Evolutionary conservation across 2,329 filamentous ascomycete genomes (phyloP).

Genomic region (Colletotrichum cereale): DNA sequence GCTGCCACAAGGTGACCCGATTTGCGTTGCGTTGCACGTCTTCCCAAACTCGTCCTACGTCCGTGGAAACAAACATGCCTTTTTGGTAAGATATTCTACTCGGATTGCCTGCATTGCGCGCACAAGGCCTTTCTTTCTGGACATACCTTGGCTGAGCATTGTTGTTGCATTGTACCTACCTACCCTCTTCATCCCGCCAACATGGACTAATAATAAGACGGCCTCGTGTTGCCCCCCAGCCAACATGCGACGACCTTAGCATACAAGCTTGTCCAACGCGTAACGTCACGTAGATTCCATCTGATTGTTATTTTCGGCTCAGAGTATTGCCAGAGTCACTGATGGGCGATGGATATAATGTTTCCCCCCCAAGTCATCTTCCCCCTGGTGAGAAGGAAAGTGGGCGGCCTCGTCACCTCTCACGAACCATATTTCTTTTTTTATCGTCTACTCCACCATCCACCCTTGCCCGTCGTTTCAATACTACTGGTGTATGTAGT

Average conservation of each 20-base stretch:
- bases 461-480: neutral
- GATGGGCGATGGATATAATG: no score
- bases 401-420: neutral
- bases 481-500: no score
- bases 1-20: neutral
- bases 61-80: neutral
- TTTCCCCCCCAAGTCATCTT: neutral
- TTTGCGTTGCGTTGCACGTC: neutral
- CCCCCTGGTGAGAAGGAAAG: fast-evolving
- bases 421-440: neutral
- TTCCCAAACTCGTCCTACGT: neutral
- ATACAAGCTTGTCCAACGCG: conserved; percentile 15
- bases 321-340: neutral
- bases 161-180: neutral
- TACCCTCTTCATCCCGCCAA: neutral
- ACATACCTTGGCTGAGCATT: neutral
- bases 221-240: conserved; percentile 4
- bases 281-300: neutral
- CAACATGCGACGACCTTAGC: neutral
- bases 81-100: neutral
- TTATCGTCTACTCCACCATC: neutral
- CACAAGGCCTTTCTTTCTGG: conserved; percentile 4
- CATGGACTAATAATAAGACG: neutral
- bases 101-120: neutral
- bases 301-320: neutral